phyloP scores from a whole-genome alignment of 345 rosid species.

The Eucalyptus microcorys region DNA sequence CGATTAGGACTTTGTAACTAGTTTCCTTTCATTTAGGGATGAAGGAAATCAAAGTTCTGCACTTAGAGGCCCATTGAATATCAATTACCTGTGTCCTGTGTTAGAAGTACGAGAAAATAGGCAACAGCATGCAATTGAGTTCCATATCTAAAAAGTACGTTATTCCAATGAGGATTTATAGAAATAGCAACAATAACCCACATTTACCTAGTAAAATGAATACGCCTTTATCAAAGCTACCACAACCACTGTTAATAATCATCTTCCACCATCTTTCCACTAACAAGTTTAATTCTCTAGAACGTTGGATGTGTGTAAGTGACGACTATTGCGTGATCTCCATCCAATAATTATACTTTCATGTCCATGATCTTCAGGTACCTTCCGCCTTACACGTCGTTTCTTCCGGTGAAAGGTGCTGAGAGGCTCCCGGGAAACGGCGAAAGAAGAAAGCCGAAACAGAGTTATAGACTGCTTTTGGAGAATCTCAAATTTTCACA shows the following conservation, averaged over 20 bases:
- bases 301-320: not conserved
- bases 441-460: not conserved
- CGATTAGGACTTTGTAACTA: not conserved
- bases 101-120: no score
- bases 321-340: not conserved
- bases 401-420: not conserved
- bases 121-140: no score
- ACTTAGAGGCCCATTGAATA: no score
- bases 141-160: no score
- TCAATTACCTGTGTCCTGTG: no score
- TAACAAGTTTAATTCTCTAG: not conserved
- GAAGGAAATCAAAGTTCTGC: not conserved
- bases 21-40: not conserved
- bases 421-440: not conserved
- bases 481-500: constrained; percentile 10
- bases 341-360: not conserved
- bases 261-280: not conserved
- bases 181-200: not conserved
- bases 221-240: not conserved
- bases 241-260: not conserved
- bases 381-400: constrained; percentile 24
- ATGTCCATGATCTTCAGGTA: constrained; percentile 5
- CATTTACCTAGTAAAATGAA: not conserved
- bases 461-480: not conserved
- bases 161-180: not conserved